Percentiles rank a stretch among this genome's conserved stretches.
phyloP scores from a whole-genome alignment of 2,329 filamentous ascomycete species.

The Fusarium goolgardi region DNA sequence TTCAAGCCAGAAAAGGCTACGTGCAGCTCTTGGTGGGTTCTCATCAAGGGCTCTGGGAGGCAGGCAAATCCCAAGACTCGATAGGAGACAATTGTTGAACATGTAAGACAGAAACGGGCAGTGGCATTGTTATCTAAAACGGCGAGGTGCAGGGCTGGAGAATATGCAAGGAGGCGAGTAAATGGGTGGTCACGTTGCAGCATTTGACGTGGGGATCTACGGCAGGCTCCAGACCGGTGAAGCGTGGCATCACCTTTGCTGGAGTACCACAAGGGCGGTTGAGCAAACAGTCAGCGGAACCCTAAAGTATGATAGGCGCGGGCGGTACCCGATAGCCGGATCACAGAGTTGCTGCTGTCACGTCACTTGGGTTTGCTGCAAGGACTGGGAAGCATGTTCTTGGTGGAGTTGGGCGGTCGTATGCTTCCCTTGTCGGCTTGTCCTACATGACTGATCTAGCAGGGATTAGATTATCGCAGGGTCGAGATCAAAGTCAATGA shows the following conservation, averaged over 20 bases:
- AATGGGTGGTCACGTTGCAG: slow-evolving; percentile 33
- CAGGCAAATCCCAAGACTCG: slow-evolving; percentile 4
- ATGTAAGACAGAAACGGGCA: slow-evolving; percentile 15
- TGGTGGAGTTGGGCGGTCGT: slow-evolving; percentile 23
- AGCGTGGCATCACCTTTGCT: slow-evolving; percentile 35
- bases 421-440: slow-evolving; percentile 39
- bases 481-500: slow-evolving; percentile 8
- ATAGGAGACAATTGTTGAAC: slow-evolving; percentile 2
- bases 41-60: not conserved
- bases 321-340: slow-evolving; percentile 23
- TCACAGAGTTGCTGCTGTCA: slow-evolving; percentile 26
- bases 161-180: slow-evolving; percentile 24
- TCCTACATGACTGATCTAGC: slow-evolving; percentile 39
- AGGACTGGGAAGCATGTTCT: slow-evolving; percentile 13
- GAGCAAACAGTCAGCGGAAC: slow-evolving; percentile 25
- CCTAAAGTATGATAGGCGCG: slow-evolving; percentile 36
- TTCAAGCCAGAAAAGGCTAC: not conserved
- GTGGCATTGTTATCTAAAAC: slow-evolving; percentile 31
- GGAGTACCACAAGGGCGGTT: slow-evolving; percentile 35
- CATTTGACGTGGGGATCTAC: slow-evolving; percentile 37
- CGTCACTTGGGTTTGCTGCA: slow-evolving; percentile 19
- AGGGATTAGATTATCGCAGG: slow-evolving; percentile 21
- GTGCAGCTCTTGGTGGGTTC: not conserved
- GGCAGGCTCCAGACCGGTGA: slow-evolving; percentile 45
- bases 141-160: slow-evolving; percentile 30